Conservation (phyloP, 176 grass and related monocot genomes). For the Lolium multiflorum region DNA sequence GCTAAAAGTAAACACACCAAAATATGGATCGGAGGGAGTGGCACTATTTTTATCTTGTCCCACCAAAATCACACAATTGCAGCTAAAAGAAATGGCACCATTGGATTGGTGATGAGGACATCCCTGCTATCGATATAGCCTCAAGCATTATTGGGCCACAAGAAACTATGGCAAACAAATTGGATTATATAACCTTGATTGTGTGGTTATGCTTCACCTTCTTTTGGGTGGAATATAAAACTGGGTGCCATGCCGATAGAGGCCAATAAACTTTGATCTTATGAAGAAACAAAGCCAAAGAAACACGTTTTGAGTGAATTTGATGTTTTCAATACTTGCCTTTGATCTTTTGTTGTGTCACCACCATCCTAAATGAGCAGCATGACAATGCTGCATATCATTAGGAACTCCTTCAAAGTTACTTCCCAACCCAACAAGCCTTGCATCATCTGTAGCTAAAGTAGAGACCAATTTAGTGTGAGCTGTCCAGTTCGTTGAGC, state of each 20-base stretch:
- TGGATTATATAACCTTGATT: no score
- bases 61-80: no score
- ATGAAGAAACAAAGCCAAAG: not conserved
- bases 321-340: no score
- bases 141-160: no score
- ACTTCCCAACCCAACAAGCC: not conserved
- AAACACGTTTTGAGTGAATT: not conserved
- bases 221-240: no score
- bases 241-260: not conserved
- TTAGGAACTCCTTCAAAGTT: not conserved
- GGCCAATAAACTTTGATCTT: not conserved
- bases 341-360: not conserved
- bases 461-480: not conserved
- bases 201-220: no score
- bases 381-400: not conserved
- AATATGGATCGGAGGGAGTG: no score
- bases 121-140: not conserved
- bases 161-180: no score
- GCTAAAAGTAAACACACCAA: not conserved
- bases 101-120: not conserved
- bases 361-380: not conserved
- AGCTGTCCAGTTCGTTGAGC: not conserved
- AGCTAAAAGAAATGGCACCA: not conserved
- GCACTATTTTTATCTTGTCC: no score
- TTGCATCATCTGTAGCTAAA: not conserved